Evolutionary conservation across 2,329 filamentous ascomycete genomes (phyloP).

Genomic region (Hymenoscyphus scutula): DNA sequence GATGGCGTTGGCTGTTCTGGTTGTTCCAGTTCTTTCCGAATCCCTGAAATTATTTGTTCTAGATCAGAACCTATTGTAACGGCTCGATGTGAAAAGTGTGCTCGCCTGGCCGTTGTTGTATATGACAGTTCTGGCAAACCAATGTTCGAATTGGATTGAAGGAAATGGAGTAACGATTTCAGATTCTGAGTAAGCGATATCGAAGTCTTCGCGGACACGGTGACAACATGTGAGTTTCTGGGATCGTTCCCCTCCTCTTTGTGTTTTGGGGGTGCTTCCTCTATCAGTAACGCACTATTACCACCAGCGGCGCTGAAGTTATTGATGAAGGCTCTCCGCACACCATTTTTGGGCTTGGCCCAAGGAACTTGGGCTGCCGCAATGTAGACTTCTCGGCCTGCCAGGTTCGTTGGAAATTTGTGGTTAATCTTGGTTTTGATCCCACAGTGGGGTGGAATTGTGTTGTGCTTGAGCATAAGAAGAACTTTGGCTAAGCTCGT

Average conservation of each 20-base stretch:
- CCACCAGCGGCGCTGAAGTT: constrained; percentile 51
- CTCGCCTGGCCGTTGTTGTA: constrained; percentile 42
- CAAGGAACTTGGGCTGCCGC: constrained; percentile 20
- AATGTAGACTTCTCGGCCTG: constrained; percentile 46
- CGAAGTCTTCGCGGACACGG: constrained; percentile 45
- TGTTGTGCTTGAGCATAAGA: constrained; percentile 26
- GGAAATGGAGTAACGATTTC: constrained; percentile 4
- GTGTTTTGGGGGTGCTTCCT: constrained; percentile 20
- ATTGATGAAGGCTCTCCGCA: constrained; percentile 46
- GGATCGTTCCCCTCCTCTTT: constrained; percentile 43
- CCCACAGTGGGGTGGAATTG: constrained; percentile 28
- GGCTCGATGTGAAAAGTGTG: constrained; percentile 55
- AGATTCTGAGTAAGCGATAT: constrained; percentile 15
- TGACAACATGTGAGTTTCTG: constrained; percentile 41
- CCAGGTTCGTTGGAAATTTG: constrained; percentile 33
- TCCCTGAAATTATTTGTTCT: constrained; percentile 39
- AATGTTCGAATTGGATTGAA: background rate
- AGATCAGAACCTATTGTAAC: constrained; percentile 34
- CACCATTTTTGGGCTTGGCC: constrained; percentile 38
- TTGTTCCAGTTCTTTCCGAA: too few species aligned
- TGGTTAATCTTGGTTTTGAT: constrained; percentile 29
- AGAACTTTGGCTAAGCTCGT: constrained; percentile 31
- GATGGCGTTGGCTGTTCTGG: background rate
- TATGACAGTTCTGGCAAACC: constrained; percentile 14
- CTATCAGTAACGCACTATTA: too few species aligned